A percentile compares a stretch with the other conserved stretches of the same genome.
These are phyloP conservation scores for Acanthamoeba castellanii DNA, from an alignment of 208 protist genomes.

Conservation along the genomic window DNA sequence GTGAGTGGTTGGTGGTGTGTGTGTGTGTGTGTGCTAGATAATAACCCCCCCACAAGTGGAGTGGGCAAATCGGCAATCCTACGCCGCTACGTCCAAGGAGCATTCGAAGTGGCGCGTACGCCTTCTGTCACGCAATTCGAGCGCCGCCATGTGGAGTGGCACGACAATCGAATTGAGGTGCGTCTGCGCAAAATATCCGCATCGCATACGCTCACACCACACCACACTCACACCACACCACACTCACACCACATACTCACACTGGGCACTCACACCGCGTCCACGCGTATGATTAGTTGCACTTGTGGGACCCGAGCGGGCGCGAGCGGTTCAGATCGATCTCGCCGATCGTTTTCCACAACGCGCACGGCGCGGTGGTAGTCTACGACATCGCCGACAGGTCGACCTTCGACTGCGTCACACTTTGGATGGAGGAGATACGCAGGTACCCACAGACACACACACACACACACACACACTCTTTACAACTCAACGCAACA, in stretches of 20 bases:
- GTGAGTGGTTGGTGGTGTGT: too few relatives aligned
- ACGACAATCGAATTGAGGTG: not conserved
- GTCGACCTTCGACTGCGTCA: not conserved
- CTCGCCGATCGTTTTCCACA: slow-evolving; percentile 84
- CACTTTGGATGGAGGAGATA: too few relatives aligned
- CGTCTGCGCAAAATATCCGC: not conserved
- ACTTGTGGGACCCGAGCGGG: slow-evolving; percentile 86
- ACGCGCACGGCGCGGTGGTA: slow-evolving; percentile 84
- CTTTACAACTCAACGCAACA: too few relatives aligned
- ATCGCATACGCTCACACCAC: not conserved
- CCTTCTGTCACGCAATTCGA: not conserved
- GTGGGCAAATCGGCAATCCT: not conserved
- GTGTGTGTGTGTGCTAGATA: too few relatives aligned
- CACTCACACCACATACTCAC: too few relatives aligned
- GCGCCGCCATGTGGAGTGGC: not conserved
- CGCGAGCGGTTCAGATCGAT: slow-evolving; percentile 89
- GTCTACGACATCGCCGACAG: slow-evolving; percentile 74
- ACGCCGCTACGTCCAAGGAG: not conserved
- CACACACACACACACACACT: too few relatives aligned
- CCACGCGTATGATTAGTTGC: too few relatives aligned
- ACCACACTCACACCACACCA: too few relatives aligned
- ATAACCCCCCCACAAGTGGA: too few relatives aligned
- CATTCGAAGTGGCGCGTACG: not conserved
- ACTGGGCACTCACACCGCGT: too few relatives aligned
- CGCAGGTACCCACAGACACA: too few relatives aligned